Evolutionary conservation across 1,139 yeast species (phyloP).

Genomic region (Yamadazyma buinensis): DNA sequence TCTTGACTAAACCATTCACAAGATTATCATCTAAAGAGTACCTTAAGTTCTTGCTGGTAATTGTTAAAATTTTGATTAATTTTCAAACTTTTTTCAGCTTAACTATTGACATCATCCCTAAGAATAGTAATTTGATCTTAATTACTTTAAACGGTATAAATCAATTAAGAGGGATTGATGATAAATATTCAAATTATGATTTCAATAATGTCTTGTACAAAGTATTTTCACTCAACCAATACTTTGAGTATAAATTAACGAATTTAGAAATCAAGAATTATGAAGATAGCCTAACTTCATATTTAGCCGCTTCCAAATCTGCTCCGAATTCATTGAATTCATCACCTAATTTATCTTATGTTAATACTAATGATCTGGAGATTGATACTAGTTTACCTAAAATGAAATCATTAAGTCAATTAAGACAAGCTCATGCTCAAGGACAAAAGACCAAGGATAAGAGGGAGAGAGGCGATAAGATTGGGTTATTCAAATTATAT

Average conservation of each 20-base stretch:
- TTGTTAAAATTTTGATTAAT: constrained; percentile 37
- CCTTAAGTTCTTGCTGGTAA: constrained; percentile 31
- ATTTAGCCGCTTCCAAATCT: neutral
- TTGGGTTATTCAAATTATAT: constrained; percentile 5
- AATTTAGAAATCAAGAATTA: constrained; percentile 1
- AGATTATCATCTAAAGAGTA: constrained; percentile 39
- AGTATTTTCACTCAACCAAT: constrained; percentile 15
- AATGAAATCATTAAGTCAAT: neutral
- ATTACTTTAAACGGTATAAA: constrained; percentile 11
- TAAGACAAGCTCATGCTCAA: neutral
- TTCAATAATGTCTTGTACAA: constrained; percentile 22
- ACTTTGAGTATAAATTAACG: constrained; percentile 14
- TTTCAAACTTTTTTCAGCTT: constrained; percentile 28
- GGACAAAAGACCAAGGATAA: no score
- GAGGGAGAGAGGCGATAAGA: neutral
- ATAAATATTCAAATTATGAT: constrained; percentile 14
- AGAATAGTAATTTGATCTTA: constrained; percentile 3
- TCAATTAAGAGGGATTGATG: constrained; percentile 12
- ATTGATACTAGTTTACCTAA: neutral
- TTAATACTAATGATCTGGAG: constrained; percentile 1
- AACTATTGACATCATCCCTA: constrained; percentile 13
- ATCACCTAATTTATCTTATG: constrained; percentile 1
- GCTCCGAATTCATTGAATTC: neutral
- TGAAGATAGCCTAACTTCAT: constrained; percentile 1
- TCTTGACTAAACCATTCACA: constrained; percentile 40